These are phyloP conservation scores for Rubia tinctorum DNA, from an alignment of 305 asterid species.

Conservation along the genomic window DNA sequence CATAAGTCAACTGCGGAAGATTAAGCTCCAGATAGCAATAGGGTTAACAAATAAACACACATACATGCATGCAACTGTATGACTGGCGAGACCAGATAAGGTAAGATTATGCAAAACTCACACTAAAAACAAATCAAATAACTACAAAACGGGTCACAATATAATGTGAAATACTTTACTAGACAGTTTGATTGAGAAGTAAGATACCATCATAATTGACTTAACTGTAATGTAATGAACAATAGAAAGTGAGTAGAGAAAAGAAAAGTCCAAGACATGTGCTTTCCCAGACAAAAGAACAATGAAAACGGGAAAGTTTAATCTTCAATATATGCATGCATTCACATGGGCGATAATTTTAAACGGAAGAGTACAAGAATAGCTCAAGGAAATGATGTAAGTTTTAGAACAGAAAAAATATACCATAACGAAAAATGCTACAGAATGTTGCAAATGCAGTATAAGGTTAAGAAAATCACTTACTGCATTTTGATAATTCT, in stretches of 20 bases:
- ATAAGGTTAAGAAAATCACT: constrained; percentile 37
- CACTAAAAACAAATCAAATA: background rate
- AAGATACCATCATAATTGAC: background rate
- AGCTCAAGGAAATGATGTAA: background rate
- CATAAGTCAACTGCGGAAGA: constrained; percentile 12
- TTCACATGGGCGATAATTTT: too few relatives aligned
- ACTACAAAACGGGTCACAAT: background rate
- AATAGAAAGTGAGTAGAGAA: background rate
- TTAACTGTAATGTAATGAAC: too few relatives aligned
- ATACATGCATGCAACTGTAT: background rate
- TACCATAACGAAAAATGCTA: background rate
- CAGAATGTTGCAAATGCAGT: constrained; percentile 8
- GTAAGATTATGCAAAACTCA: background rate
- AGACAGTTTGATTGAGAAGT: background rate
- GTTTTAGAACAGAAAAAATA: constrained; percentile 4
- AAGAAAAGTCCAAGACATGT: too few relatives aligned
- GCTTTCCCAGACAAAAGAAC: background rate
- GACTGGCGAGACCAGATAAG: background rate
- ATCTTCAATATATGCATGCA: background rate
- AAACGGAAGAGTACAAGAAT: background rate
- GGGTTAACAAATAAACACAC: background rate
- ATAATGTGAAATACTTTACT: constrained; percentile 1
- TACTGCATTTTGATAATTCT: constrained; percentile 84
- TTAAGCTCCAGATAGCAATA: constrained; percentile 8
- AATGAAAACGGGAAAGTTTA: background rate